Base-by-base conservation (phyloP, 768 basidiomycete species). In the Russula virescens region DNA sequence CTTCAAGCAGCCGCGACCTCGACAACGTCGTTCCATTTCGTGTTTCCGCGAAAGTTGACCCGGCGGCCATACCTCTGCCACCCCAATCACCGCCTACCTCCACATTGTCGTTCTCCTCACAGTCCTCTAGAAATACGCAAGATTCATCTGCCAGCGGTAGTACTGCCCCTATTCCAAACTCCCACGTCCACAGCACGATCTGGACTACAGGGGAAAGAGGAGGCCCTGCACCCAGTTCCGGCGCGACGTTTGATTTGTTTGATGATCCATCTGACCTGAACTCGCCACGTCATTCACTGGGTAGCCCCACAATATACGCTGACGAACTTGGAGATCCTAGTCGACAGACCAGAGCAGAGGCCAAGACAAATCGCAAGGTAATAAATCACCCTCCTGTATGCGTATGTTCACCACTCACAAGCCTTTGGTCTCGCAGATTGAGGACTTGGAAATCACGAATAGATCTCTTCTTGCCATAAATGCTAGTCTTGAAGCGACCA, bases 361-460 rank as follows among this genome's bases (percentile, higher is more conserved):
- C 91, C 13, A 92, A 91, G 76, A 87, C 89, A n/a, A 86, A 87
- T 72, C 84, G 91, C 61, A 94, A 94, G 85, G 91, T 91, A 64
- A 34, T 35, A 18, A 21, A 13, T n/a, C 5, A 21, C 34, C 73
- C 69, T 52, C 19, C 21, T 21, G 53, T 62, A 25, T 34, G 34
- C 45, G 65, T n/a, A 65, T 19, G 45, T 43, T 35, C 28, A 45
- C 51, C 34, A 26, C 13, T 9, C 55, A 14, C 45, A 55, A 46
- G 34, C 43, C 25, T n/a, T 48, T 19, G 62, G 10, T 43, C n/a
- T 26, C 18, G 61, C 63, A 96, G 94, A 95, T 96, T 61, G 90
- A 89, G 14, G 93, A 96, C 75, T 79, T 96, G 13, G 91, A 95
- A 74, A 96, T 96, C 69, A 88, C 91, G 7, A 95, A 93, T 73